phyloP scores from a whole-genome alignment of 2,329 filamentous ascomycete species.

The Talaromyces rugulosus region DNA sequence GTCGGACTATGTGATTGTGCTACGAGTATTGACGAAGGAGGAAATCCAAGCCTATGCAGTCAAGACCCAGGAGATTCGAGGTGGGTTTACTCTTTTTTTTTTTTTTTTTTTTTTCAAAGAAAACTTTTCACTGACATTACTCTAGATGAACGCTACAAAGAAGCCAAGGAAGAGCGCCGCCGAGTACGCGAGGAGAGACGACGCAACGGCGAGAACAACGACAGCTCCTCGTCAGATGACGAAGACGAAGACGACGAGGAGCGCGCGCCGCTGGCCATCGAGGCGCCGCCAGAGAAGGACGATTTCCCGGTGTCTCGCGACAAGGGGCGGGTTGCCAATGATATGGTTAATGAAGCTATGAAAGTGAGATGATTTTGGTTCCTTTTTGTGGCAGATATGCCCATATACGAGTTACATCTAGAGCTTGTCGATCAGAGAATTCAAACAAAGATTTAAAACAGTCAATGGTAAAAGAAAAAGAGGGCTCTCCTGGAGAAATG shows the following conservation, averaged over 20 bases:
- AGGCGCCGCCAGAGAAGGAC: constrained; percentile 22
- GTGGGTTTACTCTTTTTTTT: constrained; percentile 43
- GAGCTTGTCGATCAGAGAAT: too few relatives aligned
- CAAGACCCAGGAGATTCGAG: constrained; percentile 76
- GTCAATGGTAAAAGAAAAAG: too few relatives aligned
- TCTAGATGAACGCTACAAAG: constrained; percentile 33
- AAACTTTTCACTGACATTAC: neutral
- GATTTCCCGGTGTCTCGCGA: constrained; percentile 9
- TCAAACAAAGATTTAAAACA: too few relatives aligned
- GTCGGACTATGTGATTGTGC: constrained; percentile 89
- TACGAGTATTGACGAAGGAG: constrained; percentile 79
- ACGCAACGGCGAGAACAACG: constrained; percentile 25
- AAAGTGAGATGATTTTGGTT: neutral
- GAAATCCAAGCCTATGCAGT: constrained; percentile 85
- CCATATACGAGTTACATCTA: too few relatives aligned
- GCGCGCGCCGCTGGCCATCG: constrained; percentile 26
- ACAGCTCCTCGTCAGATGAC: constrained; percentile 24
- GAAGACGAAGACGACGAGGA: constrained; percentile 32
- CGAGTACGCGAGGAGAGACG: constrained; percentile 42
- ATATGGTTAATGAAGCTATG: constrained; percentile 1
- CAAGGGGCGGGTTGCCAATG: constrained; percentile 5
- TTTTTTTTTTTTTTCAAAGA: neutral
- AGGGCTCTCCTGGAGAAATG: too few relatives aligned
- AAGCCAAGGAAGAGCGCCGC: constrained; percentile 32
- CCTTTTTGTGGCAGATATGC: too few relatives aligned